Evolutionary conservation across 345 rosid genomes (phyloP).

Genomic region (Camelina neglecta): DNA sequence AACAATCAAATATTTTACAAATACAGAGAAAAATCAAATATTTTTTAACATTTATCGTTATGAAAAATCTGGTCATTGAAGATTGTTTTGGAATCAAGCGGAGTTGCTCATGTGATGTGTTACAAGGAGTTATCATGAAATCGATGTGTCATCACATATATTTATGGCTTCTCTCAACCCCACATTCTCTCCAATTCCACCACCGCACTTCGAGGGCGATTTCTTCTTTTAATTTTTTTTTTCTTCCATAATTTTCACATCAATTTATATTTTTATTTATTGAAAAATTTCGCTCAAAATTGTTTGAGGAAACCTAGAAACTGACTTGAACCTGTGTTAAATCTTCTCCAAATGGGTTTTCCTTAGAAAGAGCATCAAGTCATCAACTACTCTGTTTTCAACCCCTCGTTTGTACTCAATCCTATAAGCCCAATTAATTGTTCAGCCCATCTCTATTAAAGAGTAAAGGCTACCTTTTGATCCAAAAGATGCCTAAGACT

Average conservation of each 20-base stretch:
- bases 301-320: constrained; percentile 8
- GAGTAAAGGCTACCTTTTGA: too few relatives aligned
- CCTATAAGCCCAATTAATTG: too few relatives aligned
- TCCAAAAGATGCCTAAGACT: too few relatives aligned
- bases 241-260: not conserved
- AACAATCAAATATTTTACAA: too few relatives aligned
- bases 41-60: not conserved
- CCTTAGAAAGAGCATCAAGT: too few relatives aligned
- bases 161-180: constrained; percentile 36
- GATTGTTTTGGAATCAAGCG: constrained; percentile 24
- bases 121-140: constrained; percentile 40
- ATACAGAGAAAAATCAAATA: not conserved
- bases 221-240: not conserved
- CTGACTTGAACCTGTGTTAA: not conserved
- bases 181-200: constrained; percentile 3
- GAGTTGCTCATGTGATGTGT: constrained; percentile 42
- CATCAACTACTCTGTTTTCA: too few relatives aligned
- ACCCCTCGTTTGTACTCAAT: too few relatives aligned
- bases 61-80: not conserved
- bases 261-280: not conserved
- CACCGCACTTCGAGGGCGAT: constrained; percentile 39
- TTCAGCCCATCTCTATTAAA: too few relatives aligned
- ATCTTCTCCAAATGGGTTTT: too few relatives aligned
- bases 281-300: not conserved
- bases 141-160: constrained; percentile 34